Conservation (phyloP, 345 rosid species). For the Acer yangbiense region DNA sequence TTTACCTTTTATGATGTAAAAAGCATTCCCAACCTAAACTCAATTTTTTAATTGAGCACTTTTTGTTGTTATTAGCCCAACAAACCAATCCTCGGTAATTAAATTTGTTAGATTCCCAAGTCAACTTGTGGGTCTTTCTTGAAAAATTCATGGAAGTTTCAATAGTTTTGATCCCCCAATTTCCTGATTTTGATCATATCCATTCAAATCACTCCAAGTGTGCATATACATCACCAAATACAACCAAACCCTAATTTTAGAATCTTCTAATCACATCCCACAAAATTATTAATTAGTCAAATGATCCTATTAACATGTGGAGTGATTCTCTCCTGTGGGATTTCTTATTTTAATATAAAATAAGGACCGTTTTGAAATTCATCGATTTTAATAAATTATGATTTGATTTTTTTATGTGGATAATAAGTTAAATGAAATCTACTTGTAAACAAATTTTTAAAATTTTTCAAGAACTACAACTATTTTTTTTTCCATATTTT, state of each 20-base stretch:
- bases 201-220: slow-evolving; percentile 22
- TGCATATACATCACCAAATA: slow-evolving; percentile 24
- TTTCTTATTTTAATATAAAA: no score
- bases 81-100: not conserved
- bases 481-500: no score
- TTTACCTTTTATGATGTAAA: not conserved
- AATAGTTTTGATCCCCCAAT: not conserved
- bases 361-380: no score
- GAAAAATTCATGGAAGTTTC: slow-evolving; percentile 38
- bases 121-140: slow-evolving; percentile 32
- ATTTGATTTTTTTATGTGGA: no score
- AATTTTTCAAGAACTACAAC: no score
- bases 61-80: slow-evolving; percentile 27
- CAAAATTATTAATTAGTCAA: not conserved
- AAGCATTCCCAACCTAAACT: not conserved
- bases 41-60: not conserved
- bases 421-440: no score
- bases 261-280: not conserved
- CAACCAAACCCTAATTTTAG: no score
- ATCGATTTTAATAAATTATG: no score
- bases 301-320: no score
- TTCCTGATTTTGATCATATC: not conserved
- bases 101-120: not conserved
- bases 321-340: no score
- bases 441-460: no score